phyloP scores from a whole-genome alignment of 306 rosid genomes.

The Cucumis cinereus region DNA sequence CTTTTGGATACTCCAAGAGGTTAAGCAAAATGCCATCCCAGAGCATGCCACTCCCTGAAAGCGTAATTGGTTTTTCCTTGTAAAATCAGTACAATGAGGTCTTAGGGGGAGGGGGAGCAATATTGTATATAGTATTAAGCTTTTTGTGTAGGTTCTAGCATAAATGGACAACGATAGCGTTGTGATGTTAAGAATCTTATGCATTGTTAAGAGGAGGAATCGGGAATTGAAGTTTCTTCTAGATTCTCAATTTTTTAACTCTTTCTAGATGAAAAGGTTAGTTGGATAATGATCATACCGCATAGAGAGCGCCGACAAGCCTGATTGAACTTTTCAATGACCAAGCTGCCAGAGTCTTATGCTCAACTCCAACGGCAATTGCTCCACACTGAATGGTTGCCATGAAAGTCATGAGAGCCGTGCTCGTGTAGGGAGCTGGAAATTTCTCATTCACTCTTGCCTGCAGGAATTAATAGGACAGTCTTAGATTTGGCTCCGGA shows the following conservation, averaged over 20 bases:
- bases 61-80: background rate
- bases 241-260: background rate
- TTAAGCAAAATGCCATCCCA: constrained; percentile 34
- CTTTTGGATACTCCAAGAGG: constrained; percentile 56
- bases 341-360: constrained; percentile 31
- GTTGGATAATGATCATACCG: constrained; percentile 23
- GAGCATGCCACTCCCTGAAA: constrained; percentile 45
- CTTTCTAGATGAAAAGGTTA: background rate
- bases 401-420: constrained; percentile 39
- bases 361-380: constrained; percentile 41
- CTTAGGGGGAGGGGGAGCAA: background rate
- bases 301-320: constrained; percentile 39
- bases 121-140: background rate
- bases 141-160: background rate
- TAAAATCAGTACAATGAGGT: background rate
- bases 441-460: constrained; percentile 43
- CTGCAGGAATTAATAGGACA: constrained; percentile 21
- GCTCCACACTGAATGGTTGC: constrained; percentile 50
- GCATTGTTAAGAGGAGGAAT: background rate
- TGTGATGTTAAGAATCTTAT: background rate
- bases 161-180: background rate
- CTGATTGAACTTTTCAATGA: constrained; percentile 31
- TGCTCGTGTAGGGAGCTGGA: constrained; percentile 85
- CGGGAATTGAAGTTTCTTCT: background rate
- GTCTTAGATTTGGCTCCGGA: background rate